These are phyloP conservation scores for Kwoniella botswanensis DNA, from an alignment of 768 basidiomycete species.

Conservation along the genomic window DNA sequence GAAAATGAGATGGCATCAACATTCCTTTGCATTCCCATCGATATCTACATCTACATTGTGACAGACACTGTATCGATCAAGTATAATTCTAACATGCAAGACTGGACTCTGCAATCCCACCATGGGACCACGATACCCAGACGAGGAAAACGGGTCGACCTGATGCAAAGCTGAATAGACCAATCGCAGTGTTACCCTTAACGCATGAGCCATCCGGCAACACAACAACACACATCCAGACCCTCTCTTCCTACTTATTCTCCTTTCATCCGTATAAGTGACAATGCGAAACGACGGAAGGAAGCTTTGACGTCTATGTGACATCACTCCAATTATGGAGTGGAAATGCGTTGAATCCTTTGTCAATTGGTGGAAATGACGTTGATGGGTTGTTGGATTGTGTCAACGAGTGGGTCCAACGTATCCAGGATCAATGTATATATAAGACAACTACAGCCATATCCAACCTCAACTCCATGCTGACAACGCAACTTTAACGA, in stretches of 20 bases:
- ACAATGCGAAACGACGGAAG: constrained; percentile 2
- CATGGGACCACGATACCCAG: not conserved
- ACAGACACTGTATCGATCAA: not conserved
- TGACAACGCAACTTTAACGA: too few relatives aligned
- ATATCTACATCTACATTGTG: not conserved
- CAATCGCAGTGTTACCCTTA: not conserved
- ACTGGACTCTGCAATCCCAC: not conserved
- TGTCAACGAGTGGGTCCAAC: not conserved
- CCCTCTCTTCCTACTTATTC: constrained; percentile 1
- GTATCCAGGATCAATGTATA: not conserved
- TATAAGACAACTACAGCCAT: not conserved
- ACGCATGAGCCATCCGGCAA: constrained; percentile 2
- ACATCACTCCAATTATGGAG: constrained; percentile 10
- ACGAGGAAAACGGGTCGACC: not conserved
- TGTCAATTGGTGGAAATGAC: constrained; percentile 12
- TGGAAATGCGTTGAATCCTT: not conserved
- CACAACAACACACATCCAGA: constrained; percentile 3
- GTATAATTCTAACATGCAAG: not conserved
- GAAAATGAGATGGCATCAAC: not conserved
- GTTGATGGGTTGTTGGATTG: constrained; percentile 13
- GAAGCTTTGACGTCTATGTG: constrained; percentile 13
- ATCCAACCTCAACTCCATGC: too few relatives aligned
- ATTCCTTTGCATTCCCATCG: not conserved
- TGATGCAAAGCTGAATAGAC: not conserved
- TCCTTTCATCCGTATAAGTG: not conserved